Evolutionary conservation across 2,329 filamentous ascomycete genomes (phyloP).

Genomic region (Didymosphaeria variabile): DNA sequence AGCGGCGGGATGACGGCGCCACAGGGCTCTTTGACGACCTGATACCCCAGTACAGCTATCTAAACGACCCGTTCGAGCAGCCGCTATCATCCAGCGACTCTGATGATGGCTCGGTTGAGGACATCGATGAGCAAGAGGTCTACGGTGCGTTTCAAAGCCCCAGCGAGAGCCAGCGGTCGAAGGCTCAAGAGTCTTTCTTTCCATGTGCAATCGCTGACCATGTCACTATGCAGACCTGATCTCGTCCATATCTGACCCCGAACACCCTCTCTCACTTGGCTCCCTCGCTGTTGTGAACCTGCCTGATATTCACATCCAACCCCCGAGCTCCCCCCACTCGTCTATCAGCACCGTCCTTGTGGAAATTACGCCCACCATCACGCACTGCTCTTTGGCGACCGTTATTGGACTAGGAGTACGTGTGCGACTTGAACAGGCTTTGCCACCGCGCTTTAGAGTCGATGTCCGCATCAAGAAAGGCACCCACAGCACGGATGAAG

Average conservation of each 20-base stretch:
- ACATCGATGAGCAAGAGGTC: slow-evolving; percentile 96
- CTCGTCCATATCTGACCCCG: slow-evolving; percentile 92
- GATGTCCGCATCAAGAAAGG: slow-evolving; percentile 96
- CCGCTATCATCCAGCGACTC: slow-evolving; percentile 49
- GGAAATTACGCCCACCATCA: slow-evolving; percentile 93
- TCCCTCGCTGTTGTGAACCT: slow-evolving; percentile 95
- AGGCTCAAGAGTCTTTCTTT: not conserved
- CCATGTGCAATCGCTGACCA: slow-evolving; percentile 31
- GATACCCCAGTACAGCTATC: slow-evolving; percentile 59
- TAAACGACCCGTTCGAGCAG: slow-evolving; percentile 59
- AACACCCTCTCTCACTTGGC: slow-evolving; percentile 93
- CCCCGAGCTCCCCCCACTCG: slow-evolving; percentile 69
- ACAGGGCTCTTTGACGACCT: slow-evolving; percentile 65
- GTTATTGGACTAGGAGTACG: slow-evolving; percentile 94
- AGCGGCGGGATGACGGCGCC: slow-evolving; percentile 57
- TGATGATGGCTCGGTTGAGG: slow-evolving; percentile 73
- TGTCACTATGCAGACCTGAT: slow-evolving; percentile 76
- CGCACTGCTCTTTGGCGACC: slow-evolving; percentile 94
- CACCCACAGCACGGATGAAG: slow-evolving; percentile 92
- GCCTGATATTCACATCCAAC: slow-evolving; percentile 85
- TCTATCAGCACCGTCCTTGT: slow-evolving; percentile 80
- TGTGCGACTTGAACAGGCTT: slow-evolving; percentile 86
- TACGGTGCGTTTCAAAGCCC: slow-evolving; percentile 68
- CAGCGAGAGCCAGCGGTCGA: not conserved
- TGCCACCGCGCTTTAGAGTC: slow-evolving; percentile 90